phyloP scores from a whole-genome alignment of 352 stramenopile species.

The Phytophthora multivora region DNA sequence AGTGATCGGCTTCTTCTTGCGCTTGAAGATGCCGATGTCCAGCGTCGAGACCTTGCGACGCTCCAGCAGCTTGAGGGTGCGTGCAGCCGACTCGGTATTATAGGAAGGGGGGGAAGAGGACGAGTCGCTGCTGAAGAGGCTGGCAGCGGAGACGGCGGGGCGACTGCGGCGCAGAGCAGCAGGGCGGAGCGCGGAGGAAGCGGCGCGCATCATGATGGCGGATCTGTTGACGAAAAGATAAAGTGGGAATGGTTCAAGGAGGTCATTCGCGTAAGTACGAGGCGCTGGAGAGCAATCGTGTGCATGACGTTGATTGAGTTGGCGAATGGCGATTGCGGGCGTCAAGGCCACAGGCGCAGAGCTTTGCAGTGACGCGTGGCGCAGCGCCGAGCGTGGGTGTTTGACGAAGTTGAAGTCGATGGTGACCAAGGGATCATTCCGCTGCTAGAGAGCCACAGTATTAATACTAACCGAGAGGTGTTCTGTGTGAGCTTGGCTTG shows the following conservation, averaged over 20 bases:
- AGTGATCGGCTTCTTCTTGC: conserved; percentile 97
- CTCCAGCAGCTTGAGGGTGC: conserved; percentile 86
- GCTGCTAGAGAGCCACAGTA: too few species aligned
- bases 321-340: not conserved
- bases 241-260: conserved; percentile 2
- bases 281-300: conserved; percentile 3
- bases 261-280: conserved; percentile 8
- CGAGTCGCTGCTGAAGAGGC: conserved; percentile 18
- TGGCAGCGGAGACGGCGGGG: not conserved
- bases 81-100: conserved; percentile 56
- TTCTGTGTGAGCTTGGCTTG: too few species aligned
- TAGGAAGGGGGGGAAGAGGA: conserved; percentile 31
- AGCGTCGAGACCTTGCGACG: conserved; percentile 85
- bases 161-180: not conserved
- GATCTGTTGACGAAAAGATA: conserved; percentile 9
- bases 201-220: conserved; percentile 15
- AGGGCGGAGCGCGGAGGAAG: conserved; percentile 6
- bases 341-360: conserved; percentile 2
- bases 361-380: conserved; percentile 10
- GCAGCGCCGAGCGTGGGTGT: not conserved
- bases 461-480: too few species aligned
- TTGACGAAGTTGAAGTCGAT: not conserved
- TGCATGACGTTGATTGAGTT: conserved; percentile 2
- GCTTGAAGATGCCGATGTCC: conserved; percentile 89
- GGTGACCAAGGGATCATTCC: too few species aligned